Evolutionary conservation across 2,329 filamentous ascomycete genomes (phyloP).

Genomic region (Colletotrichum theobromicola): DNA sequence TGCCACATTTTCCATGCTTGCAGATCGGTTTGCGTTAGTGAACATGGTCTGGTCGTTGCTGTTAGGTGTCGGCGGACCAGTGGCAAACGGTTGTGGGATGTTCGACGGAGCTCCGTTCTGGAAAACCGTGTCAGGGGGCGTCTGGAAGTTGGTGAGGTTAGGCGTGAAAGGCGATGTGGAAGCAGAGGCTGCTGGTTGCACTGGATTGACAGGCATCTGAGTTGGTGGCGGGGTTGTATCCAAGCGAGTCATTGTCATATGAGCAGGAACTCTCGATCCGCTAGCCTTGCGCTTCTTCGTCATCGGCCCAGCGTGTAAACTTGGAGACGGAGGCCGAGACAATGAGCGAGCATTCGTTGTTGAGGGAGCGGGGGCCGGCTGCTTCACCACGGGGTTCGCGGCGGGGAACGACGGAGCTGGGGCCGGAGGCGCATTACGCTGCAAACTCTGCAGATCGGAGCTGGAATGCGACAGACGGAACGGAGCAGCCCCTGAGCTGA

Average conservation of each 20-base stretch:
- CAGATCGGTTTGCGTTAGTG: slow-evolving; percentile 60
- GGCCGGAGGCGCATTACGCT: slow-evolving; percentile 48
- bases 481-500: slow-evolving; percentile 41
- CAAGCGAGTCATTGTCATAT: slow-evolving; percentile 81
- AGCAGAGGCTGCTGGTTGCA: slow-evolving; percentile 42
- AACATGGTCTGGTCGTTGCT: slow-evolving; percentile 66
- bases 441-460: slow-evolving; percentile 66
- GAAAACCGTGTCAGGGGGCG: slow-evolving; percentile 38
- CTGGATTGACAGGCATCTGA: slow-evolving; percentile 41
- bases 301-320: slow-evolving; percentile 65
- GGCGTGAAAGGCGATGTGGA: slow-evolving; percentile 61
- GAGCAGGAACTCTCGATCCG: slow-evolving; percentile 73
- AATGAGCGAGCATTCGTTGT: slow-evolving; percentile 34
- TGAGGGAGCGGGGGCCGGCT: slow-evolving; percentile 5
- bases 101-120: slow-evolving; percentile 21
- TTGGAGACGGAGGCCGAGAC: slow-evolving; percentile 78
- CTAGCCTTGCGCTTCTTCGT: slow-evolving; percentile 86
- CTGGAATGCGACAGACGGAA: slow-evolving; percentile 66
- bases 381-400: slow-evolving; percentile 32
- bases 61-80: slow-evolving; percentile 70
- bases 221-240: slow-evolving; percentile 59
- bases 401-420: slow-evolving; percentile 28
- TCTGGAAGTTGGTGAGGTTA: slow-evolving; percentile 47
- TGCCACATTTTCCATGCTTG: slow-evolving; percentile 69
- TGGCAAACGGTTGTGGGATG: slow-evolving; percentile 43